Base-by-base conservation (phyloP, 768 basidiomycete genomes). In the Leccinum broughii region DNA sequence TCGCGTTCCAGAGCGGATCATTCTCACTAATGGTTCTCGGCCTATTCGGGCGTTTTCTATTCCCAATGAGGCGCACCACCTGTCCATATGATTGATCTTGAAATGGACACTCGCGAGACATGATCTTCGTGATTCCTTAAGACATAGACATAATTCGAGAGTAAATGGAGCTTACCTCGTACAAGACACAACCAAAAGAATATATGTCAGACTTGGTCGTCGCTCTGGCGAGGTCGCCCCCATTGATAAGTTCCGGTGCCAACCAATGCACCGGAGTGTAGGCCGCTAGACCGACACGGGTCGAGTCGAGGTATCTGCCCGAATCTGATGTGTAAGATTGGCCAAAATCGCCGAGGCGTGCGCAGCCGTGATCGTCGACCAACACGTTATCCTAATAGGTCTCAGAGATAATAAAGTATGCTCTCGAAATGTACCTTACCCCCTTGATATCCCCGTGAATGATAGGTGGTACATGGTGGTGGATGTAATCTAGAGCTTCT, bases 371-470 rank as follows among this genome's bases (percentile, higher is more conserved):
- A 9, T 62, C 51, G 34, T 63, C 59, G 3, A 73, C 62, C 49
- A 73, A 55, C 17, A 70, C 60, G 32, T 73, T 73, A 15, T 64
- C 64, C 73, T 71, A 48, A 22, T 24, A 7, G 35, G 17, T 37
- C 3, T 68, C 53, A 59, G 55, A 53, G 26, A 50, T 14, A 24
- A 44, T 14, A 9, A 53, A 24, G 9, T 41, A n/a, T 51, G 11
- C 6, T 15, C 20, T 62, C 6, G 17, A 13, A 51, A 15, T 44
- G 24, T 53, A 24, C 32, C 71, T 64, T 53, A 61, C 78, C 32
- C 71, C 73, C 64, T 80, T 80, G 28, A 80, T 34, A 62, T 80
- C 79, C 8, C 79, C 76, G 22, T 80, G 79, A n/a, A 77, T 61
- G 26, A 80, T 66, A 32, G 71, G 66, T 3, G 71, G 71, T 3